A percentile compares a stretch with the other conserved stretches of the same genome.
These are phyloP conservation scores for Salix dunnii DNA, from an alignment of 345 rosid genomes.

Conservation along the genomic window DNA sequence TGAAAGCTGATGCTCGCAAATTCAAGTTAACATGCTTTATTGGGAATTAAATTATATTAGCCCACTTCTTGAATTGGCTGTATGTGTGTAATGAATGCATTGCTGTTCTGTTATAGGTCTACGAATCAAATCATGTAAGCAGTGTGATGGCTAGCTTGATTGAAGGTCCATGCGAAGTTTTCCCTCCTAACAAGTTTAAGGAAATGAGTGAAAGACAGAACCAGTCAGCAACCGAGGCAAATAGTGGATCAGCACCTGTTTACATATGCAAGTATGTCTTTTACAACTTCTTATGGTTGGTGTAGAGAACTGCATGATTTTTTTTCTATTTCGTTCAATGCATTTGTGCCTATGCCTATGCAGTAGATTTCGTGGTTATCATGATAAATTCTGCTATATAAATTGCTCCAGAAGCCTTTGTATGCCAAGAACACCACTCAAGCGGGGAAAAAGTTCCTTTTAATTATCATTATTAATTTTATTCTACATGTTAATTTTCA, in stretches of 20 bases:
- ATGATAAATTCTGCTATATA: too few relatives aligned
- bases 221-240: conserved; percentile 37
- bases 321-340: not conserved
- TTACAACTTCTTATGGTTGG: not conserved
- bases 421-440: too few relatives aligned
- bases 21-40: not conserved
- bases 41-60: not conserved
- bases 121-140: conserved; percentile 58
- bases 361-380: not conserved
- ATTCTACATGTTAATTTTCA: not conserved
- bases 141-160: conserved; percentile 46
- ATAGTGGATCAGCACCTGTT: conserved; percentile 29
- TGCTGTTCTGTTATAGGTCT: conserved; percentile 40
- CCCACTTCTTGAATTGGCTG: conserved; percentile 5
- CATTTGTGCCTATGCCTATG: not conserved
- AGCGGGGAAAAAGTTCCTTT: not conserved
- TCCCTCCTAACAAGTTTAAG: conserved; percentile 46
- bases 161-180: conserved; percentile 59
- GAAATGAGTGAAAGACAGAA: conserved; percentile 43
- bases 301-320: conserved; percentile 1
- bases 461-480: not conserved
- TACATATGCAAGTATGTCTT: conserved; percentile 61
- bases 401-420: too few relatives aligned
- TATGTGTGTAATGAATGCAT: not conserved
- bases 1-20: not conserved